Evolutionary conservation across 192 early-diverging fungal genomes (phyloP), one percentile per base, ranked within the genome.

Genomic region (Bifiguratus adelaidae): DNA sequence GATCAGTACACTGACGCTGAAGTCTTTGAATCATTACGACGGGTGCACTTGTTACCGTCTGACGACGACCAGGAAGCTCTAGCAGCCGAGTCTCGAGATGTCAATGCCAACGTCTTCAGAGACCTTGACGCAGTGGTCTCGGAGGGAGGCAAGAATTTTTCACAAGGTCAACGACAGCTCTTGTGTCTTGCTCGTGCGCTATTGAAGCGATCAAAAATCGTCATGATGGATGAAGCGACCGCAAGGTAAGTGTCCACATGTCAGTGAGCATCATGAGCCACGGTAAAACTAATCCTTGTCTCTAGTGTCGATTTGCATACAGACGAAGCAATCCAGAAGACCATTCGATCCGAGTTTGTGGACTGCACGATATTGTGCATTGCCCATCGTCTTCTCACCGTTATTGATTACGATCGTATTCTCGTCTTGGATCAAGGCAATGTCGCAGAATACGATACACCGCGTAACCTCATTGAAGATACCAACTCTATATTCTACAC

Each of bases 341-440:
- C 92, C 0, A 92, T 97, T 44, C 74, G 83, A 21, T 70, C 78
- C 20, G 71, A 79, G 47, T 89, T 92, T 61, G 73, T 65, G 13
- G 66, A 82, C 30, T 76, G 76, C 24, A 96, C 95, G 0, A 52
- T 96, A 38, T 58, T 98, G 36, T 85, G 81, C 51, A 89, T 98
- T 60, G 95, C 95, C 1, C 95, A 98, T 49, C 77, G 92, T 15
- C 38, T 92, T 37, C 72, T 78, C 44, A 91, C 92, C 2, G 78
- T 95, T n/a, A 85, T 86, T 40, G 85, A 83, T 44, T 92, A 89
- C 54, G 90, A 95, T 69, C 67, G 78, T 19, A 80, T 95, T 4
- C 35, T 91, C 16, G 88, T 91, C 3, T 55, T 94, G 65, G 85
- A 90, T 52, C 74, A 82, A 19, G 92, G 92, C 8, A 48, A 75